Base-by-base conservation (phyloP, 1,284 basidiomycete genomes). In the Ceratobasidium sp. region DNA sequence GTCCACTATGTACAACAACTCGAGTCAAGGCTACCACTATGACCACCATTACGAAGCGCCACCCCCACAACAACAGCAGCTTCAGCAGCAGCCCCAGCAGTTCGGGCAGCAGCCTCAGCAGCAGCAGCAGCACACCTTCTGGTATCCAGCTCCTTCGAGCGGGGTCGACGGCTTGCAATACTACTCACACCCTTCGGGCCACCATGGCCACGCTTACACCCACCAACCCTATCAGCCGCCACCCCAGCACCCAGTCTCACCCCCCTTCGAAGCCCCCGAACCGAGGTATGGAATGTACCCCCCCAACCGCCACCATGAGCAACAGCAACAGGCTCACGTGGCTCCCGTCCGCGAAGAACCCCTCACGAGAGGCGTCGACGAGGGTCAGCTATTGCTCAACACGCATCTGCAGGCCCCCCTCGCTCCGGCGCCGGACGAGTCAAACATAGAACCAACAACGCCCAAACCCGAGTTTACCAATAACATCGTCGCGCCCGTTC, bases 201-300 rank as follows among this genome's bases (percentile, higher is more conserved):
- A 27, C 9, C 45, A 64, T 31, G 31, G 22, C 14, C 63, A 22
- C 17, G 63, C 22, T 17, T 47, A 67, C 14, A 19, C 3, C 63
- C 41, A 45, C 60, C 29, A 60, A 15, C 22, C 57, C 31, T 19
- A 29, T 22, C 47, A 64, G 50, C 22, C 27, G 27, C 27, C n/a
- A 8, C 17, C n/a, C n/a, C 48, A 64, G 44, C 45, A 31, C 17
- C 62, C 47, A 31, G n/a, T 27, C 60, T 7, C 24, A 19, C 24
- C 60, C 17, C 45, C 27, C 4, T 15, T 31, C 54, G 29, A 27
- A 56, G 3, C 57, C 57, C 57, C 22, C 24, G 1, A 31, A 22
- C 33, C 57, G 50, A 57, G 51, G 6, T 69, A 69, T 53, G 66
- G 66, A 15, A 45, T 53, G 15, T 69, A 56, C 22, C 33, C 50